These are phyloP conservation scores for Corynespora cassiicola DNA, from an alignment of 2,329 filamentous ascomycete species.

Conservation along the genomic window DNA sequence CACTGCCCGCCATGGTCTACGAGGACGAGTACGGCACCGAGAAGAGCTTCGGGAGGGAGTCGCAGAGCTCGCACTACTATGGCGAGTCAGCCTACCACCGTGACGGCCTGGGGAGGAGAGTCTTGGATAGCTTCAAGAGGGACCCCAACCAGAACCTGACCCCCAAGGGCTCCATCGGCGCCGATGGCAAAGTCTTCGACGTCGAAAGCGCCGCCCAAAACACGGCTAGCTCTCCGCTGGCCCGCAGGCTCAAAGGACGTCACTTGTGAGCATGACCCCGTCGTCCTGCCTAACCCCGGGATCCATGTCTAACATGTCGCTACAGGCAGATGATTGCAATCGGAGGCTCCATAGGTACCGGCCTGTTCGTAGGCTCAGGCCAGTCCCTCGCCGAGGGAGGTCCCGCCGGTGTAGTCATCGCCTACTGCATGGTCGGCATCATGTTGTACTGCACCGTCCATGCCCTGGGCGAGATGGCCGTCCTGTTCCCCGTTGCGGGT, in stretches of 20 bases:
- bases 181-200: slow-evolving; percentile 65
- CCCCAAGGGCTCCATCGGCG: slow-evolving; percentile 54
- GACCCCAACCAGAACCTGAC: slow-evolving; percentile 52
- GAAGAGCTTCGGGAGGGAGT: slow-evolving; percentile 46
- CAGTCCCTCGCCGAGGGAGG: slow-evolving; percentile 47
- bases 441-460: slow-evolving; percentile 95
- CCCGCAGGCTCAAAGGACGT: slow-evolving; percentile 59
- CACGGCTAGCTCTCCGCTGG: slow-evolving; percentile 76
- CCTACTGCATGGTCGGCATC: slow-evolving; percentile 69
- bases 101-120: slow-evolving; percentile 48
- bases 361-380: slow-evolving; percentile 82
- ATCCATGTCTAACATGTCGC: too few species aligned
- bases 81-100: slow-evolving; percentile 43
- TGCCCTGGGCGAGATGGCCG: slow-evolving; percentile 88
- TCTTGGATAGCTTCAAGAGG: slow-evolving; percentile 48
- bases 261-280: too few species aligned
- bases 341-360: too few species aligned
- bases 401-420: slow-evolving; percentile 44
- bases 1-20: slow-evolving; percentile 32
- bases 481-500: slow-evolving; percentile 87
- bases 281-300: too few species aligned
- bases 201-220: slow-evolving; percentile 66
- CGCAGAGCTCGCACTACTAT: slow-evolving; percentile 45
- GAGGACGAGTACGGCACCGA: slow-evolving; percentile 46
- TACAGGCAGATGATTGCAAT: too few species aligned